Evolutionary conservation across 495 filamentous ascomycete genomes (phyloP).

Genomic region (Neurospora discreta): DNA sequence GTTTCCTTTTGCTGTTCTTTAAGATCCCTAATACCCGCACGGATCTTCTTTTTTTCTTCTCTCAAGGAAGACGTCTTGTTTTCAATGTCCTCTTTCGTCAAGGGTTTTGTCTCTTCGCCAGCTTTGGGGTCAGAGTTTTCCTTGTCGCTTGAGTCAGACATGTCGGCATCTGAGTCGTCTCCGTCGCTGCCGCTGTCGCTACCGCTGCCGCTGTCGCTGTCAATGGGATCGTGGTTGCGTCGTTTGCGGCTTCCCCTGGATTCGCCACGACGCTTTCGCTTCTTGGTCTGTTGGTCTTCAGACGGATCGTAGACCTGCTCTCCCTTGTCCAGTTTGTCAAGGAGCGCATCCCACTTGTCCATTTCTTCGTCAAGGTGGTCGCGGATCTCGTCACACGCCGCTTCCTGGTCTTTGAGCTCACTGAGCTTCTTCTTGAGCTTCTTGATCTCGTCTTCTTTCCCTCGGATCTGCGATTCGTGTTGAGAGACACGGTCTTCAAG

Average conservation of each 20-base stretch:
- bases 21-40: not conserved
- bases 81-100: slow-evolving; percentile 15
- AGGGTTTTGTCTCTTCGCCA: not conserved
- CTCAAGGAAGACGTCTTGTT: slow-evolving; percentile 12
- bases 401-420: slow-evolving; percentile 23
- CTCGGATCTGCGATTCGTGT: slow-evolving; percentile 6
- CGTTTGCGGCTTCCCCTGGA: slow-evolving; percentile 13
- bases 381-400: not conserved
- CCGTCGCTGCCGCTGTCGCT: not conserved
- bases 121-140: slow-evolving; percentile 12
- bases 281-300: slow-evolving; percentile 15
- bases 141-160: slow-evolving; percentile 15
- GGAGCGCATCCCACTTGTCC: slow-evolving; percentile 36
- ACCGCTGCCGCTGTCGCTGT: not conserved
- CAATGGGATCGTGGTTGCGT: slow-evolving; percentile 7
- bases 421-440: slow-evolving; percentile 33
- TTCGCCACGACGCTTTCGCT: slow-evolving; percentile 16
- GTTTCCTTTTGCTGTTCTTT: slow-evolving; percentile 7
- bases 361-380: slow-evolving; percentile 21
- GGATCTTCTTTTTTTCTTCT: slow-evolving; percentile 18
- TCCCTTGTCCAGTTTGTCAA: slow-evolving; percentile 33
- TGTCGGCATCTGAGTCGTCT: slow-evolving; percentile 6
- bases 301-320: slow-evolving; percentile 38
- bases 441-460: slow-evolving; percentile 8
- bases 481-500: slow-evolving; percentile 36